Evolutionary conservation across 768 basidiomycete species (phyloP).

Genomic region (Candolleomyces eurysporus): DNA sequence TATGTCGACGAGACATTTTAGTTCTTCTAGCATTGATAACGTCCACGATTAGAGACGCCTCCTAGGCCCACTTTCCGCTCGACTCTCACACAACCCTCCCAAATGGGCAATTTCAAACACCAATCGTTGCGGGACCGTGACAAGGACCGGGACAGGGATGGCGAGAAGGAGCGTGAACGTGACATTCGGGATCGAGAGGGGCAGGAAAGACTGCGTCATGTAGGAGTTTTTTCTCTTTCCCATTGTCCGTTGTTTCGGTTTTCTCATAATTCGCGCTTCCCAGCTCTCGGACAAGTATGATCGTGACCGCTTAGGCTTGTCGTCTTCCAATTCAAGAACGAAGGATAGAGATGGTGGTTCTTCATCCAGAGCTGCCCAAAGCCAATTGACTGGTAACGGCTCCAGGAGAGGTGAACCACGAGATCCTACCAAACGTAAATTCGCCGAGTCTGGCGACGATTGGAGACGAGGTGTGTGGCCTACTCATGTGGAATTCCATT

Average conservation of each 20-base stretch:
- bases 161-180: conserved; percentile 48
- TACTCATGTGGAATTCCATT: conserved; percentile 11
- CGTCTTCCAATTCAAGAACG: conserved; percentile 45
- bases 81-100: conserved; percentile 75
- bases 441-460: conserved; percentile 74
- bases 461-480: conserved; percentile 73
- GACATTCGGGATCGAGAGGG: conserved; percentile 74
- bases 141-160: conserved; percentile 51
- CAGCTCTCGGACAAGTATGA: conserved; percentile 88
- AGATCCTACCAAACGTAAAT: conserved; percentile 64
- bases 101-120: conserved; percentile 93
- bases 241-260: conserved; percentile 5
- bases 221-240: conserved; percentile 31
- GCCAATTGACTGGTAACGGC: conserved; percentile 32
- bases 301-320: conserved; percentile 69
- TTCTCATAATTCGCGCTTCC: conserved; percentile 5
- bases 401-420: conserved; percentile 57
- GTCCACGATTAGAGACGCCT: conserved; percentile 39
- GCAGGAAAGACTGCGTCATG: conserved; percentile 75
- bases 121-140: conserved; percentile 74
- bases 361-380: conserved; percentile 39
- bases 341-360: conserved; percentile 68
- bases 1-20: conserved; percentile 25
- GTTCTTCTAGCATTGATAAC: conserved; percentile 2
- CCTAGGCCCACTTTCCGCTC: conserved; percentile 70